phyloP scores from a whole-genome alignment of 2,329 filamentous ascomycete genomes.

The Dryadomyces quercus-mongolicae region DNA sequence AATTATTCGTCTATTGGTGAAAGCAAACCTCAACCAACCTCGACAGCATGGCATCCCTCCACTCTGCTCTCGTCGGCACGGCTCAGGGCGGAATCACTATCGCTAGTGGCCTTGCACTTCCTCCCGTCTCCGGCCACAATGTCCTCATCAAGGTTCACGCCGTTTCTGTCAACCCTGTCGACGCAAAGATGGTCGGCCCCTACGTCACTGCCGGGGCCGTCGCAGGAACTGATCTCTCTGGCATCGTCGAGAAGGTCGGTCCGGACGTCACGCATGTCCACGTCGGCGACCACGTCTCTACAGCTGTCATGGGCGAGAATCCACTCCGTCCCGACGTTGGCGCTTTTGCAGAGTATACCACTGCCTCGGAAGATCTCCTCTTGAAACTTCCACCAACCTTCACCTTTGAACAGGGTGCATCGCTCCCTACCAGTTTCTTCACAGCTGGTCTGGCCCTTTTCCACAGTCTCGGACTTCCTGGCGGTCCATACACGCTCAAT shows the following conservation, averaged over 20 bases:
- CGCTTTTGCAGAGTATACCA: not conserved
- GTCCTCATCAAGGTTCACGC: not conserved
- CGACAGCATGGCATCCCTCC: no score
- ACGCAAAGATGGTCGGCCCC: not conserved
- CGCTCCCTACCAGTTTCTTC: not conserved
- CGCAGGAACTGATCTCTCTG: not conserved
- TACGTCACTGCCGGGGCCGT: not conserved
- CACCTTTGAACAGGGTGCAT: not conserved
- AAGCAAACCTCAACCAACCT: no score
- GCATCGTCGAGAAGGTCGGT: not conserved
- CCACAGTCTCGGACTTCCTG: not conserved
- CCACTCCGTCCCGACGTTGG: not conserved
- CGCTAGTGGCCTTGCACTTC: not conserved
- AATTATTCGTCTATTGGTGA: no score
- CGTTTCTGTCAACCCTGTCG: not conserved
- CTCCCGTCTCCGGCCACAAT: not conserved
- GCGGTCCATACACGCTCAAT: not conserved
- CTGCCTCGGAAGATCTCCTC: not conserved
- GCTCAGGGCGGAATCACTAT: not conserved
- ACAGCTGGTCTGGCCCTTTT: not conserved
- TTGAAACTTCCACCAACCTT: not conserved
- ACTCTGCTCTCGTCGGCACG: no score
- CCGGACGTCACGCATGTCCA: not conserved
- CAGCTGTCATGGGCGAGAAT: not conserved
- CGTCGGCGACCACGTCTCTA: not conserved